Conservation (phyloP, 2,329 filamentous ascomycete species). For the Pezicula radicicola region DNA sequence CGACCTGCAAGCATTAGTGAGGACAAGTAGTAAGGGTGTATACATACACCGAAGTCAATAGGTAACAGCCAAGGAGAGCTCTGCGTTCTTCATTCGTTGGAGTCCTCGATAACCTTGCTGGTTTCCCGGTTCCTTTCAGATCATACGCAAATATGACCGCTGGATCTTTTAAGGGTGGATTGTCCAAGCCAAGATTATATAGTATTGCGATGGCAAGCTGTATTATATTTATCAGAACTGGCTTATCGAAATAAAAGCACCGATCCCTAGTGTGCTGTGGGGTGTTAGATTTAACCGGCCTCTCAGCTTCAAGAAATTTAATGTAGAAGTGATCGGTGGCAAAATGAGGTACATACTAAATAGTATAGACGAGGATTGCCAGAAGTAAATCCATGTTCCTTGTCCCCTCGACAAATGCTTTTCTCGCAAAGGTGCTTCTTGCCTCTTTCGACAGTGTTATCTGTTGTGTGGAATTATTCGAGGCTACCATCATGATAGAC, state of each 20-base stretch:
- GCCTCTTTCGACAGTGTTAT: slow-evolving; percentile 4
- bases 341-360: background rate
- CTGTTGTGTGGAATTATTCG: slow-evolving; percentile 3
- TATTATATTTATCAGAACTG: slow-evolving; percentile 2
- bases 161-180: slow-evolving; percentile 4
- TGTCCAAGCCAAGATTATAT: slow-evolving; percentile 8
- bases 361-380: slow-evolving; percentile 6
- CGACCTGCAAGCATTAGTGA: slow-evolving; percentile 2
- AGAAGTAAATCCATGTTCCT: slow-evolving; percentile 8
- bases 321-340: background rate
- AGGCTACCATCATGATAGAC: slow-evolving; percentile 6
- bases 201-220: slow-evolving; percentile 7
- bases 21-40: background rate
- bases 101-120: background rate
- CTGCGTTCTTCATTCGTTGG: slow-evolving; percentile 7
- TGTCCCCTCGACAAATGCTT: slow-evolving; percentile 6
- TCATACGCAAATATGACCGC: slow-evolving; percentile 3
- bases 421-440: background rate
- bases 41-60: slow-evolving; percentile 7
- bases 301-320: background rate
- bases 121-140: slow-evolving; percentile 2
- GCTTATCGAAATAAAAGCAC: slow-evolving; percentile 2
- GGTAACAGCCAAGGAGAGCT: slow-evolving; percentile 6
- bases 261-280: background rate
- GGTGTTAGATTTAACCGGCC: background rate